phyloP scores from a whole-genome alignment of 2,329 filamentous ascomycete species.

The Sporothrix brasiliensis region DNA sequence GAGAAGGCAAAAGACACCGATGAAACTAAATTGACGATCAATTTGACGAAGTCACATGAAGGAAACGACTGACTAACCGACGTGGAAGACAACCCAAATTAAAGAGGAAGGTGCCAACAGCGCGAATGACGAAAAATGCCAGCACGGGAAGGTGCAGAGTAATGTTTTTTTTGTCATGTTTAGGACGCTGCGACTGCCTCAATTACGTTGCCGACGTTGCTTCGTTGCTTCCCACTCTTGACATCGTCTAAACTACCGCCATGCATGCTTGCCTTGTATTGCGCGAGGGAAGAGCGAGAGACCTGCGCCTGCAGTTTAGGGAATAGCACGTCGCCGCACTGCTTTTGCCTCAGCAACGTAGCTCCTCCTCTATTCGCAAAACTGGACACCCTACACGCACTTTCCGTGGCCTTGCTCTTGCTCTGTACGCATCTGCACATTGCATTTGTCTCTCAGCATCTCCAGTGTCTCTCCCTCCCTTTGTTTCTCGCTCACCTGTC shows the following conservation, averaged over 20 bases:
- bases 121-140: background rate
- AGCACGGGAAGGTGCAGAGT: background rate
- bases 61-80: background rate
- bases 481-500: slow-evolving; percentile 10
- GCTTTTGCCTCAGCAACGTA: background rate
- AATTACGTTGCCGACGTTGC: background rate
- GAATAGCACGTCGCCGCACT: background rate
- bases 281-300: background rate
- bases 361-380: slow-evolving; percentile 6
- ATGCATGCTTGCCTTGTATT: background rate
- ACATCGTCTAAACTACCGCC: background rate
- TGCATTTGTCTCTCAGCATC: slow-evolving; percentile 14
- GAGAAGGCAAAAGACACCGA: slow-evolving; percentile 12
- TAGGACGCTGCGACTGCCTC: background rate
- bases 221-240: background rate
- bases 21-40: slow-evolving; percentile 20
- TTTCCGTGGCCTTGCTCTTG: background rate
- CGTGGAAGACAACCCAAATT: background rate
- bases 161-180: too few species aligned
- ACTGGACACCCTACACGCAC: background rate
- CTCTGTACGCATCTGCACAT: background rate
- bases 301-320: background rate
- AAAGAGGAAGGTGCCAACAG: background rate
- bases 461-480: slow-evolving; percentile 15
- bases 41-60: background rate